These are phyloP conservation scores for Neofusicoccum umdonicola DNA, from an alignment of 2,329 filamentous ascomycete species.

Conservation along the genomic window DNA sequence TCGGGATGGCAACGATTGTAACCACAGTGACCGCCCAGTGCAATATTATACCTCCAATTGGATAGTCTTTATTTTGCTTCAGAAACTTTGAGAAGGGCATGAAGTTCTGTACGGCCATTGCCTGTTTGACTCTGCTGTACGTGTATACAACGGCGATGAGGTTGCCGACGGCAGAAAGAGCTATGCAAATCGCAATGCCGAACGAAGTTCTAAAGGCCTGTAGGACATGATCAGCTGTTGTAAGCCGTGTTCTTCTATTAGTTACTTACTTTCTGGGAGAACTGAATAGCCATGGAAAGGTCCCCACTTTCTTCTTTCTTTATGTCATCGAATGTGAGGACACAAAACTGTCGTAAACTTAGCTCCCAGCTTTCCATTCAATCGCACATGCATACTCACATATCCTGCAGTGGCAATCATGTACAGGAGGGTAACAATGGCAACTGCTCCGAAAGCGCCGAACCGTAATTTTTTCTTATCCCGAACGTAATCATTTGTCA, in stretches of 20 bases:
- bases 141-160: slow-evolving; percentile 18
- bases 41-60: background rate
- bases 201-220: slow-evolving; percentile 8
- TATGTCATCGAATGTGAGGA: slow-evolving; percentile 16
- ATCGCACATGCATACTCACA: slow-evolving; percentile 22
- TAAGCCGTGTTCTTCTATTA: no score
- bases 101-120: slow-evolving; percentile 18
- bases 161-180: slow-evolving; percentile 19
- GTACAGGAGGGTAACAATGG: slow-evolving; percentile 36
- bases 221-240: no score
- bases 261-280: background rate
- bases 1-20: slow-evolving; percentile 9
- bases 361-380: background rate
- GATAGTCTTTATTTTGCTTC: background rate
- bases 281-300: background rate
- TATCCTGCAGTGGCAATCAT: slow-evolving; percentile 39
- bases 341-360: slow-evolving; percentile 12
- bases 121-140: slow-evolving; percentile 18
- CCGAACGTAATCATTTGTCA: background rate
- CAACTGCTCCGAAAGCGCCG: slow-evolving; percentile 35
- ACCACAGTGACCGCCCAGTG: slow-evolving; percentile 17
- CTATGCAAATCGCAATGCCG: slow-evolving; percentile 19
- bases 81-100: slow-evolving; percentile 19
- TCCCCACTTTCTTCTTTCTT: background rate
- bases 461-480: background rate